Evolutionary conservation across 192 early-diverging fungal genomes (phyloP).

Genomic region (Coemansia sp.): DNA sequence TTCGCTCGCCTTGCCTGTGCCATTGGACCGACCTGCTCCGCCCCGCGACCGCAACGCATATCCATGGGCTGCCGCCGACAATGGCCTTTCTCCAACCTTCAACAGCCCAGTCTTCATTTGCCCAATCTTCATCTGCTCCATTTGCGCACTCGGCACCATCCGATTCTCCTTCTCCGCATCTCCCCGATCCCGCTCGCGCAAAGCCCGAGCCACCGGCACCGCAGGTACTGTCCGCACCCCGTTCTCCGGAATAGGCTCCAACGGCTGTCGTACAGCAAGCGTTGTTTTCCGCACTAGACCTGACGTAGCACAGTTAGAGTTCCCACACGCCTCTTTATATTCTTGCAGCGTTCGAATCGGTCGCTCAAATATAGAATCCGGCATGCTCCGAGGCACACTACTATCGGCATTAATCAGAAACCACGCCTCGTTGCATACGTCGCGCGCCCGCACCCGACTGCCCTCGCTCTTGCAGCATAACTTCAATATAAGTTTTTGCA

Average conservation of each 20-base stretch:
- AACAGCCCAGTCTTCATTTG: too few relatives aligned
- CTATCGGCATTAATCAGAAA: conserved; percentile 26
- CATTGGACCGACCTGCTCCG: conserved; percentile 1
- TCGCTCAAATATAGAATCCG: conserved; percentile 36
- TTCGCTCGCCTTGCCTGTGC: too few relatives aligned
- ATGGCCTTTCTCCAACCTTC: not conserved
- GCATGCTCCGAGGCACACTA: conserved; percentile 27
- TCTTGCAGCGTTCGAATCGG: conserved; percentile 44
- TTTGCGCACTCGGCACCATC: not conserved
- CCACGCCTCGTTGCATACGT: conserved; percentile 39
- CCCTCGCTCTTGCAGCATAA: conserved; percentile 69
- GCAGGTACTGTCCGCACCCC: conserved; percentile 5
- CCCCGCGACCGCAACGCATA: conserved; percentile 32
- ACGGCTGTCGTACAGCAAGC: conserved; percentile 10
- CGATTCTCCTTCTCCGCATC: conserved; percentile 37
- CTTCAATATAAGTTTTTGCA: conserved; percentile 64
- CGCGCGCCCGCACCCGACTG: conserved; percentile 34
- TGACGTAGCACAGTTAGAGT: not conserved
- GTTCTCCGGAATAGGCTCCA: conserved; percentile 38
- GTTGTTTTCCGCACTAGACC: not conserved
- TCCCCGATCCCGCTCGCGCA: conserved; percentile 9
- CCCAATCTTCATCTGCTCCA: too few relatives aligned
- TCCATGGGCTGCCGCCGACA: conserved; percentile 4
- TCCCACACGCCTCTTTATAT: conserved; percentile 13
- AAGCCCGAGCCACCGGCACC: not conserved